Evolutionary conservation across 768 basidiomycete species (phyloP).

Genomic region (Agrocybe praecox): DNA sequence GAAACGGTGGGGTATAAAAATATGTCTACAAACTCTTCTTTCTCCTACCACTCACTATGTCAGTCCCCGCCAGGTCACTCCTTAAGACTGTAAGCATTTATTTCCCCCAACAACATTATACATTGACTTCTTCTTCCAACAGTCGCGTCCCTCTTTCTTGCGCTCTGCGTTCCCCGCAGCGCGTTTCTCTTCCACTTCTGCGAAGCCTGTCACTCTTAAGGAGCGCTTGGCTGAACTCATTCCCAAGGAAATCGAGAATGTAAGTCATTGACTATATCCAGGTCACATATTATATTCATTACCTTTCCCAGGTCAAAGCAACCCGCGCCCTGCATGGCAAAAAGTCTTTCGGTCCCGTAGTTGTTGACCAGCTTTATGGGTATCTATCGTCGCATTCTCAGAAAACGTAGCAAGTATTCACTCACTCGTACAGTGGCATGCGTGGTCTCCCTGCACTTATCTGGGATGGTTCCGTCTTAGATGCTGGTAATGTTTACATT

Average conservation of each 20-base stretch:
- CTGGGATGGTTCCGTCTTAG: constrained; percentile 98
- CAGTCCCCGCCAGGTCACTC: constrained; percentile 36
- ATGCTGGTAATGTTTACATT: constrained; percentile 62
- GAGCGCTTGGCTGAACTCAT: constrained; percentile 94
- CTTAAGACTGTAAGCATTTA: constrained; percentile 38
- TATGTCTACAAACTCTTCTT: constrained; percentile 5
- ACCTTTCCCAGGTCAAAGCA: constrained; percentile 65
- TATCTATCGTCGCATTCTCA: constrained; percentile 21
- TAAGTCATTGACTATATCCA: constrained; percentile 27
- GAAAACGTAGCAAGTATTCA: constrained; percentile 7
- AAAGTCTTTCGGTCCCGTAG: constrained; percentile 90
- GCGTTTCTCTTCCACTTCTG: constrained; percentile 65
- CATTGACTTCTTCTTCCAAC: constrained; percentile 10
- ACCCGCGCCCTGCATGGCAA: constrained; percentile 86
- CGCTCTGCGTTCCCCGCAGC: constrained; percentile 47
- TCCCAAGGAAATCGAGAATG: constrained; percentile 80
- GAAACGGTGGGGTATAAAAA: constrained; percentile 12
- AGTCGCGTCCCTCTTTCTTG: constrained; percentile 55
- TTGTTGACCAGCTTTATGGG: constrained; percentile 93
- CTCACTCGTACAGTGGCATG: constrained; percentile 63
- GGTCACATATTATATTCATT: constrained; percentile 2
- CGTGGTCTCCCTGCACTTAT: constrained; percentile 90
- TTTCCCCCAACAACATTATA: not conserved
- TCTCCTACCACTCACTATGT: constrained; percentile 38
- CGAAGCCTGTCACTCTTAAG: constrained; percentile 80